Percentiles rank a stretch among this genome's conserved stretches.
Conservation (phyloP, 257 asterid genomes). For the Capsicum chinense region DNA sequence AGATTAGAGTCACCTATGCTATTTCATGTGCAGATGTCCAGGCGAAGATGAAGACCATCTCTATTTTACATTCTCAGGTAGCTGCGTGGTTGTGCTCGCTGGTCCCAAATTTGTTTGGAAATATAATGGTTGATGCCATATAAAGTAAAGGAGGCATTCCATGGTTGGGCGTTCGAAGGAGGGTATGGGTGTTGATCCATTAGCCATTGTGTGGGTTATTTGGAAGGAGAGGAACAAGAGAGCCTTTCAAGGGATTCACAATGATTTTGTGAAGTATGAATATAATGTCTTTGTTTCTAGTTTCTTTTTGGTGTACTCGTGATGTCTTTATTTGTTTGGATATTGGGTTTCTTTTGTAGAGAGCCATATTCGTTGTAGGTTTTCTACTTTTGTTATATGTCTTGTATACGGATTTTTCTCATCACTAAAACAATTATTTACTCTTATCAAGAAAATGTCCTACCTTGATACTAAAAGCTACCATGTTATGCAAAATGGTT, state of each 20-base stretch:
- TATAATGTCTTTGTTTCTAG: background rate
- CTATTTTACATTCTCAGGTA: background rate
- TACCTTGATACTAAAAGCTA: background rate
- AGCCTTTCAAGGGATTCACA: background rate
- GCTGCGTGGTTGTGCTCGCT: background rate
- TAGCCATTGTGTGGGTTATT: background rate
- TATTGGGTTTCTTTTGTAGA: background rate
- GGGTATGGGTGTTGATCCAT: background rate
- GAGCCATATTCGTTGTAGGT: background rate
- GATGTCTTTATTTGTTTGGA: background rate
- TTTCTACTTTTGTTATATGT: background rate
- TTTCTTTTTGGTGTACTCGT: background rate
- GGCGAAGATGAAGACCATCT: background rate
- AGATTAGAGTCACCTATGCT: background rate
- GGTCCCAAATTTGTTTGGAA: constrained; percentile 1
- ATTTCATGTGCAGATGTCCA: background rate
- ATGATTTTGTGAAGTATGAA: background rate
- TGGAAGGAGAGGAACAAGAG: background rate
- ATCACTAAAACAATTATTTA: background rate
- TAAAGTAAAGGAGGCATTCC: background rate
- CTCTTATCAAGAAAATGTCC: background rate
- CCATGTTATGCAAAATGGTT: constrained; percentile 12
- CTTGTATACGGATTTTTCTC: background rate
- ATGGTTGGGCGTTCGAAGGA: background rate
- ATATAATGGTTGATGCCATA: background rate